Conservation (phyloP, 768 basidiomycete genomes). For the Roridomyces roridus region DNA sequence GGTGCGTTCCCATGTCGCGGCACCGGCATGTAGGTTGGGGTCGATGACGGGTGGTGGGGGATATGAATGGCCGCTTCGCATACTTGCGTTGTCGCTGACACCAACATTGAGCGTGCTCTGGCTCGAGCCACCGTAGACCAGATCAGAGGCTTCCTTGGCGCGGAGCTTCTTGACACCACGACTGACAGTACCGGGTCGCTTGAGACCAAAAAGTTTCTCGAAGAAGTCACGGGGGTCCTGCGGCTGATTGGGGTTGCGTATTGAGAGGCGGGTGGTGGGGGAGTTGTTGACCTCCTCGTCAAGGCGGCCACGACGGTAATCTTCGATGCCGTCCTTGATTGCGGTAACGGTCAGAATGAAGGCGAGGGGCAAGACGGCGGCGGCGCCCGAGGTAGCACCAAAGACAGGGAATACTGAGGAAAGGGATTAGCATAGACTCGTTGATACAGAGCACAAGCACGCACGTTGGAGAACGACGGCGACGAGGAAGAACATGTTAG, state of each 20-base stretch:
- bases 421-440: conserved; percentile 5
- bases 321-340: conserved; percentile 95
- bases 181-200: conserved; percentile 76
- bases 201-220: conserved; percentile 74
- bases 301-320: conserved; percentile 85
- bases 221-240: conserved; percentile 77
- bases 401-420: conserved; percentile 87
- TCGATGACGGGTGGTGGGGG: conserved; percentile 79
- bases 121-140: conserved; percentile 50
- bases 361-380: conserved; percentile 83
- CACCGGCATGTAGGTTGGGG: conserved; percentile 67
- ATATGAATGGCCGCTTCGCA: conserved; percentile 45
- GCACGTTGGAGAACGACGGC: conserved; percentile 82
- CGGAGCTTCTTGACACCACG: conserved; percentile 87
- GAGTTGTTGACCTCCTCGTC: conserved; percentile 97
- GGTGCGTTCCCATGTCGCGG: conserved; percentile 91
- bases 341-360: conserved; percentile 91
- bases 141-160: conserved; percentile 73
- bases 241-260: conserved; percentile 87
- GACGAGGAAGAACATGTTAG: conserved; percentile 91
- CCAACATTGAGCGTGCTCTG: conserved; percentile 59
- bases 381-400: conserved; percentile 82
- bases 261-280: conserved; percentile 86
- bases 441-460: conserved; percentile 23
- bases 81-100: conserved; percentile 35